Evolutionary conservation across 495 filamentous ascomycete species (phyloP), one percentile per base, ranked within the genome.

Genomic region (Penicillium chermesinum): DNA sequence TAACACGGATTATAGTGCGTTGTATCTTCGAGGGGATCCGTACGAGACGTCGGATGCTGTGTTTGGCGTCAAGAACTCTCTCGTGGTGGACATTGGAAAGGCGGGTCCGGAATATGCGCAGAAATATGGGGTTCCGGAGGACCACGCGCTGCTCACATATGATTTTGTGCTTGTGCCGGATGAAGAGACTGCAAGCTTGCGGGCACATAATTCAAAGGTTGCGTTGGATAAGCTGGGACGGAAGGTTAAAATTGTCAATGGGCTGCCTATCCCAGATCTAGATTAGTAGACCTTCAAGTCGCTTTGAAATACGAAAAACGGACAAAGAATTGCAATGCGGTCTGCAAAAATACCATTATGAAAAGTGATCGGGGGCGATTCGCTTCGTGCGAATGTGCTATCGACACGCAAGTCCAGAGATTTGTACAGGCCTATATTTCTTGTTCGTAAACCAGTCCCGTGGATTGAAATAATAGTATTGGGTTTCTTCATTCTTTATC

Each of bases 11-110:
- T 13, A 25, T 22, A 86, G 82, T 7, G 87, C 90, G 1, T 74
- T 97, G 1, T 97, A 93, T 57, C 69, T 91, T 52, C 80, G 86
- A 2, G 83, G 82, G 22, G 89, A 95, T 54, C 88, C 87, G 1
- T 95, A 95, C 59, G 90, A 93, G 67, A 89, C 83, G 2, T 89
- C 87, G 0, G 91, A 97, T 59, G 87, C 89, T 0, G 91, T 96
- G 33, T 96, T 96, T 52, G 91, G 91, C 16, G 91, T 96, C 41
- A 96, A 97, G 64, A 74, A 88, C 60, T 87, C 84, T 7, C 72
- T 96, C 7, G 71, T 91, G 15, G 75, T 95, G 12, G 86, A 90
- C 44, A 70, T 91, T 7, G 77, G 72, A 7, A 80, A 76, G 25
- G 85, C 83, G 6, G 78, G 81, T 32, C 70, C 77, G 2, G 79